A percentile compares a stretch with the other conserved stretches of the same genome.
Conservation (phyloP, 2,329 filamentous ascomycete genomes). For the Ophiocordyceps camponoti-saundersi region DNA sequence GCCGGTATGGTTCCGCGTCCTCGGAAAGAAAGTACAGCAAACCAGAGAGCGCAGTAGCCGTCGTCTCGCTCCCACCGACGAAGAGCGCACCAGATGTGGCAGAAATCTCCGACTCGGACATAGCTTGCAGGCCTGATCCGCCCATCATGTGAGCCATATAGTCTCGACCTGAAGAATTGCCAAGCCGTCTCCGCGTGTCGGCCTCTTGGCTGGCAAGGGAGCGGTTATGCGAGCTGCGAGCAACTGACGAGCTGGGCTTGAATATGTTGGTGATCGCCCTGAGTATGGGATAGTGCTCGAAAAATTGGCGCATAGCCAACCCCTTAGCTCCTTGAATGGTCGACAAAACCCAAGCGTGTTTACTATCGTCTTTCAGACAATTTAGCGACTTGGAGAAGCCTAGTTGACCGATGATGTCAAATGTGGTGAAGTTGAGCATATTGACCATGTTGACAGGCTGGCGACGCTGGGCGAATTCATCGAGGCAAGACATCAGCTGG, state of each 20-base stretch:
- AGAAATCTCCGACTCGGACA: too few species aligned
- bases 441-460: conserved; percentile 10
- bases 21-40: conserved; percentile 12
- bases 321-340: conserved; percentile 6
- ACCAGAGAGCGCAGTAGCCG: conserved; percentile 13
- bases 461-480: conserved; percentile 3
- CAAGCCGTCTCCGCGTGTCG: too few species aligned
- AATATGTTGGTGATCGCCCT: background rate
- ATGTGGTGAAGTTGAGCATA: conserved; percentile 19
- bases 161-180: too few species aligned
- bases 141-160: too few species aligned
- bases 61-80: conserved; percentile 18
- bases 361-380: conserved; percentile 11
- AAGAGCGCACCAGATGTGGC: too few species aligned
- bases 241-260: background rate
- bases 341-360: conserved; percentile 10
- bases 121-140: too few species aligned
- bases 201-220: too few species aligned
- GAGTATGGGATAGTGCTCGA: background rate
- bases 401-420: conserved; percentile 22
- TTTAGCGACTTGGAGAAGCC: conserved; percentile 24
- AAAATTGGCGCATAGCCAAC: conserved; percentile 2
- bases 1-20: conserved; percentile 12
- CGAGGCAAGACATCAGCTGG: conserved; percentile 7
- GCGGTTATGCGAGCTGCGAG: background rate